Conservation (phyloP, 1,284 basidiomycete genomes). For the Gymnopus androsaceus region DNA sequence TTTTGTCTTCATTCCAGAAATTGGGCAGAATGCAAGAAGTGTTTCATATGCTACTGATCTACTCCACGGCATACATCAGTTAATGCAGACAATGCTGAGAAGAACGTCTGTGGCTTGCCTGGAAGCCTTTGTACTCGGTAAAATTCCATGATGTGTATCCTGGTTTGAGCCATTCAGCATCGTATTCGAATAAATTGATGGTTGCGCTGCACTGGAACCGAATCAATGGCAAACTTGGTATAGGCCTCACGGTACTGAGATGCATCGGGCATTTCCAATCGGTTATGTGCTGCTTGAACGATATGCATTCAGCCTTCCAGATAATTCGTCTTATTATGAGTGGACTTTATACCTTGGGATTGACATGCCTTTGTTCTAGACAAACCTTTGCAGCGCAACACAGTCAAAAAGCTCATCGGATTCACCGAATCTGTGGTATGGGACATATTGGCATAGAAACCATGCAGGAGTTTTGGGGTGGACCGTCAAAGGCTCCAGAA, state of each 20-base stretch:
- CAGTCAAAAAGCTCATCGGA: conserved; percentile 71
- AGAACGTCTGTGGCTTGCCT: conserved; percentile 45
- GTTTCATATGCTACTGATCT: conserved; percentile 72
- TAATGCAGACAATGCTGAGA: neutral
- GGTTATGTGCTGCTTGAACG: too few species aligned
- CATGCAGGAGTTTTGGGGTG: conserved; percentile 62
- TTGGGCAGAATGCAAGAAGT: conserved; percentile 71
- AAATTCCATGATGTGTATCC: conserved; percentile 83
- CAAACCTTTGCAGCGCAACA: too few species aligned
- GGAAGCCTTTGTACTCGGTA: conserved; percentile 80
- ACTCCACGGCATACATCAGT: too few species aligned
- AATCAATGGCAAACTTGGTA: too few species aligned
- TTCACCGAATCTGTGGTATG: conserved; percentile 79
- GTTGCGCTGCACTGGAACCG: too few species aligned
- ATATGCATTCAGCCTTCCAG: too few species aligned
- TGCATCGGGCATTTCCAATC: too few species aligned
- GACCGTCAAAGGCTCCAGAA: conserved; percentile 25
- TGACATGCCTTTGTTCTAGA: too few species aligned
- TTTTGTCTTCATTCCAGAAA: conserved; percentile 80
- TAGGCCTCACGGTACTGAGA: too few species aligned
- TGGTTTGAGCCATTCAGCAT: conserved; percentile 78
- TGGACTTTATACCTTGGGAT: too few species aligned
- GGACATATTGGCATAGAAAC: conserved; percentile 74
- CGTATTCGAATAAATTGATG: conserved; percentile 75
- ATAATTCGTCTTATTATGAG: too few species aligned